Percentiles rank a stretch among this genome's conserved stretches.
phyloP scores from a whole-genome alignment of 148 eudicot genomes.

The Vaccinium macrocarpon region DNA sequence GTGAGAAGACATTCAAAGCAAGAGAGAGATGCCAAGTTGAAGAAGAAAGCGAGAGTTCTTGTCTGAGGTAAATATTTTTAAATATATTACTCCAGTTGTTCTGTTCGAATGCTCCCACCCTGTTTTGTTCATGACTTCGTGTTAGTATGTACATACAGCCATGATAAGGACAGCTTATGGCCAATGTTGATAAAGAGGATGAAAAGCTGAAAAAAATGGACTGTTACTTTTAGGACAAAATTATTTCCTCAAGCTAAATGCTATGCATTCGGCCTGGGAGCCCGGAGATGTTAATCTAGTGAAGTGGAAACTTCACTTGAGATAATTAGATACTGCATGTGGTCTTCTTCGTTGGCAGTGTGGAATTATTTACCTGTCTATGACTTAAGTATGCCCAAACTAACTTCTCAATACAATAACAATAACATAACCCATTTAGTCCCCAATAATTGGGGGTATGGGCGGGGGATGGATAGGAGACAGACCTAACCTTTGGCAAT shows the following conservation, averaged over 20 bases:
- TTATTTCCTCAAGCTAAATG: not conserved
- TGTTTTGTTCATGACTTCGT: not conserved
- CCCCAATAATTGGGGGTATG: too few species aligned
- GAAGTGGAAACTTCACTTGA: not conserved
- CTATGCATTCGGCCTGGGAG: not conserved
- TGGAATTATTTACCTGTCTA: not conserved
- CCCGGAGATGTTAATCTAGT: not conserved
- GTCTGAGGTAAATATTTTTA: slow-evolving; percentile 64
- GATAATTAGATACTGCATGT: not conserved
- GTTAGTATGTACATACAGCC: not conserved
- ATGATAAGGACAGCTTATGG: not conserved
- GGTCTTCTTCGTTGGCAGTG: not conserved
- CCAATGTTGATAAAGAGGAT: not conserved
- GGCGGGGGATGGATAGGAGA: too few species aligned
- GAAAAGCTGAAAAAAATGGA: not conserved
- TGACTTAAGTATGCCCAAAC: not conserved
- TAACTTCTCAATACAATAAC: not conserved
- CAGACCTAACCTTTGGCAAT: too few species aligned
- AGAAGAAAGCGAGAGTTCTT: slow-evolving; percentile 65
- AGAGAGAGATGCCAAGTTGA: slow-evolving; percentile 51
- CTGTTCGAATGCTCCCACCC: not conserved
- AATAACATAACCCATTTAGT: too few species aligned
- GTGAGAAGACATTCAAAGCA: slow-evolving; percentile 32
- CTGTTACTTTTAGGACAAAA: not conserved
- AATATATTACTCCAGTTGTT: not conserved